A percentile compares a stretch with the other conserved stretches of the same genome.
phyloP scores from a whole-genome alignment of 176 grass and related monocot genomes.

The Juncus effusus region DNA sequence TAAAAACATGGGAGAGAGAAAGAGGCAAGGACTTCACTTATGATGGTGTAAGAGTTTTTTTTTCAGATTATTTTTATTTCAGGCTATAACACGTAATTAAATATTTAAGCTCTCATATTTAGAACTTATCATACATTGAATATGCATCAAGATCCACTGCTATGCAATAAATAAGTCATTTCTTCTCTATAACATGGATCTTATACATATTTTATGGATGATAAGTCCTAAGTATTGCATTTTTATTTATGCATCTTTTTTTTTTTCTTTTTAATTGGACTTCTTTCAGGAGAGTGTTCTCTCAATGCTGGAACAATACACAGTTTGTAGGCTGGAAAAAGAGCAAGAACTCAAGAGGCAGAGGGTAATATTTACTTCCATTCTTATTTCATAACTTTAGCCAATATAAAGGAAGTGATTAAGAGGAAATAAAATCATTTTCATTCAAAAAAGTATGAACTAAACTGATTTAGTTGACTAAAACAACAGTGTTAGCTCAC shows the following conservation, averaged over 20 bases:
- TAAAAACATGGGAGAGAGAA: constrained; percentile 67
- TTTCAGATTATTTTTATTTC: constrained; percentile 25
- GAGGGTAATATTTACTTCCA: constrained; percentile 37
- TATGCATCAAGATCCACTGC: too few relatives aligned
- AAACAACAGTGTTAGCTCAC: too few relatives aligned
- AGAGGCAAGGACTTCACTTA: constrained; percentile 64
- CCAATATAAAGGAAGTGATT: background rate
- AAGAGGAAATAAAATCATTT: too few relatives aligned
- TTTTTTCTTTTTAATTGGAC: constrained; percentile 1
- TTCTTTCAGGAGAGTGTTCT: constrained; percentile 53
- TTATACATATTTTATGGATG: too few relatives aligned
- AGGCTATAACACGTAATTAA: background rate
- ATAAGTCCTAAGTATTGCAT: too few relatives aligned
- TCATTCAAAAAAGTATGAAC: too few relatives aligned
- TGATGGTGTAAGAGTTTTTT: constrained; percentile 52
- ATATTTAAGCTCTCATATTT: too few relatives aligned
- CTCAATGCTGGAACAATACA: constrained; percentile 80
- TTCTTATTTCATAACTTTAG: background rate
- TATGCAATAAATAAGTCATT: too few relatives aligned
- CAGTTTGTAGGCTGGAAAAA: constrained; percentile 69
- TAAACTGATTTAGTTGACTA: too few relatives aligned
- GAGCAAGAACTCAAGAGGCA: constrained; percentile 69
- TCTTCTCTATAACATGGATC: too few relatives aligned
- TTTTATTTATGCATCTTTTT: background rate
- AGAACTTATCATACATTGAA: too few relatives aligned